Evolutionary conservation across 305 asterid species (phyloP).

Genomic region (Solanum hybrid): DNA sequence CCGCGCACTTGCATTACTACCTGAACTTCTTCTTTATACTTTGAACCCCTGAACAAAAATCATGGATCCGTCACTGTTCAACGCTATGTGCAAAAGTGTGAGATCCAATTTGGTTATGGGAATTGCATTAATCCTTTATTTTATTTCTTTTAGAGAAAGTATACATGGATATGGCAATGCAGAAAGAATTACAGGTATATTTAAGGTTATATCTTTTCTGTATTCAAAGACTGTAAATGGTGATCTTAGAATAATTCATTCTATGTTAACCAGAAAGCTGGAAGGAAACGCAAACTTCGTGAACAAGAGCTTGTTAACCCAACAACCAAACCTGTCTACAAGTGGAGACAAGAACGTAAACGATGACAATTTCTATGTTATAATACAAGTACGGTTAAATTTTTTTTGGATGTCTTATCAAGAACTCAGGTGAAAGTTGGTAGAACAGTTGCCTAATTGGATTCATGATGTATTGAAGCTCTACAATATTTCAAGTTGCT

Average conservation of each 20-base stretch:
- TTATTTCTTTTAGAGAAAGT: constrained; percentile 38
- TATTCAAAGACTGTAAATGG: background rate
- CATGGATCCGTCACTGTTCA: background rate
- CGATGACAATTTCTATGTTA: constrained; percentile 24
- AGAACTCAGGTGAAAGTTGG: background rate
- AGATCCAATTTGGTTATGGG: background rate
- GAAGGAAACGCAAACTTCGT: constrained; percentile 71
- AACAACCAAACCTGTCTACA: constrained; percentile 48
- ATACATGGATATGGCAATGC: constrained; percentile 67
- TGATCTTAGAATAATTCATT: background rate
- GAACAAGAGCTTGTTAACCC: constrained; percentile 60
- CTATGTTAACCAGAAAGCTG: constrained; percentile 52
- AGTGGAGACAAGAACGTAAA: constrained; percentile 75
- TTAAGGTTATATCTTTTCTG: background rate
- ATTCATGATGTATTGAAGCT: background rate
- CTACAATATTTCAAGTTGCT: background rate
- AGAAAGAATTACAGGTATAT: constrained; percentile 70
- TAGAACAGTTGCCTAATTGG: background rate
- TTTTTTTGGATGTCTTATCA: background rate
- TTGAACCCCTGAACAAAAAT: too few relatives aligned
- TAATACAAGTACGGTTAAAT: background rate
- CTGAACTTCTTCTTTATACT: too few relatives aligned
- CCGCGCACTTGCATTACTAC: too few relatives aligned
- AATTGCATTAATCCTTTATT: background rate
- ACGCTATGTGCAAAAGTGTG: background rate